Evolutionary conservation across 2,329 filamentous ascomycete genomes (phyloP).

Genomic region (Trichoderma sp.): DNA sequence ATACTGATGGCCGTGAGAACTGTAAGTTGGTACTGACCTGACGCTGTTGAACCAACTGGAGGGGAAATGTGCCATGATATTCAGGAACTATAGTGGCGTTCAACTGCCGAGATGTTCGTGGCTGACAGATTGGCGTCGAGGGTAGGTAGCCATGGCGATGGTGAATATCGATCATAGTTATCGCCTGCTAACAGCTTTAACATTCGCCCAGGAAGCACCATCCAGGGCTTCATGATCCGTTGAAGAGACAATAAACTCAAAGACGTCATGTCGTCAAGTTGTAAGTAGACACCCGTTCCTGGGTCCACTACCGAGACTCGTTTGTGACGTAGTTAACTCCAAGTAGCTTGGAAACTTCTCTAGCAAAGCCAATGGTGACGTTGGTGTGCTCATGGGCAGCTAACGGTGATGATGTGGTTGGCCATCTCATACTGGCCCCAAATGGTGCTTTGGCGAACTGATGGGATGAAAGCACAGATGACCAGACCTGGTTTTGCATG

Average conservation of each 20-base stretch:
- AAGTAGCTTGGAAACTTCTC: neutral
- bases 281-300: conserved; percentile 34
- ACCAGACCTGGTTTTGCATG: neutral
- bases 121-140: conserved; percentile 58
- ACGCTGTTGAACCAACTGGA: neutral
- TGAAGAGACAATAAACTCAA: conserved; percentile 52
- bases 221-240: conserved; percentile 59
- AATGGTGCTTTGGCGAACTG: neutral
- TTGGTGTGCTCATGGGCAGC: conserved; percentile 43
- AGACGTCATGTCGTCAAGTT: conserved; percentile 62
- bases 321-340: neutral
- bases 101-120: neutral
- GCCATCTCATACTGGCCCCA: neutral
- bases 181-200: neutral
- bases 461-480: neutral
- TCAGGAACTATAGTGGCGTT: neutral
- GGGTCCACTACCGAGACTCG: neutral
- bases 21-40: neutral
- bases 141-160: conserved; percentile 47
- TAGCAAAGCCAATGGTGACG: conserved; percentile 26
- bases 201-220: conserved; percentile 43
- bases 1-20: conserved; percentile 63
- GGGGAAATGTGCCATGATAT: neutral
- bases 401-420: conserved; percentile 45
- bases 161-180: neutral